A percentile compares a stretch with the other conserved stretches of the same genome.
Conservation (phyloP, 78 protist species). For the Andalucia godoyi region DNA sequence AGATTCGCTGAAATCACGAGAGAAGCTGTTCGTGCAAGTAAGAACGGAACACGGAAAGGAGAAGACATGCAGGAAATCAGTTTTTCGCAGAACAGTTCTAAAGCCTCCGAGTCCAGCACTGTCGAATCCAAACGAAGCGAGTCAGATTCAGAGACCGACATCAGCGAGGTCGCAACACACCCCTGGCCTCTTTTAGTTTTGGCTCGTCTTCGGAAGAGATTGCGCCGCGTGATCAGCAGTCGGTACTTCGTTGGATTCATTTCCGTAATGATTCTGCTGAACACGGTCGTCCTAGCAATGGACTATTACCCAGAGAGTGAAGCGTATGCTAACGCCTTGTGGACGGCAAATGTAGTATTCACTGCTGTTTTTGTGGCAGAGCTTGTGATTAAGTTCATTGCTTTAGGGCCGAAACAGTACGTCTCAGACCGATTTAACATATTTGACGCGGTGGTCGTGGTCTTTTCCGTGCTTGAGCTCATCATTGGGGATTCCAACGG, state of each 20-base stretch:
- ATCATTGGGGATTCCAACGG: background rate
- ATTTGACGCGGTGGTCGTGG: background rate
- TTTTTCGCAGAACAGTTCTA: background rate
- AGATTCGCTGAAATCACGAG: background rate
- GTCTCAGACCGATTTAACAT: background rate
- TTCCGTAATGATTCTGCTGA: background rate
- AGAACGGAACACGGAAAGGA: background rate
- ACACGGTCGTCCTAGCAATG: background rate
- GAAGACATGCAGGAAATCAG: background rate
- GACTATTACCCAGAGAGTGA: background rate
- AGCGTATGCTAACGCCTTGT: background rate
- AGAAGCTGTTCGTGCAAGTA: background rate
- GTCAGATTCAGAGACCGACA: too few relatives aligned
- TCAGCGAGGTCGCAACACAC: too few relatives aligned
- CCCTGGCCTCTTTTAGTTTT: too few relatives aligned
- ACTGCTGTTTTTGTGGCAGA: slow-evolving; percentile 1
- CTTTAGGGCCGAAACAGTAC: background rate
- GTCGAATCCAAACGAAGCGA: too few relatives aligned
- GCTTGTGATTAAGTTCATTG: background rate
- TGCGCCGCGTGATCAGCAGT: background rate
- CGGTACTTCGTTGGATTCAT: background rate
- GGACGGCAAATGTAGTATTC: background rate
- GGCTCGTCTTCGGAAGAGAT: background rate
- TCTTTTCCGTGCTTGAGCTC: background rate
- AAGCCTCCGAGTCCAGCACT: too few relatives aligned